Base-by-base conservation (phyloP, 371 early-diverging fungal species). In the Synchytrium microbalum region DNA sequence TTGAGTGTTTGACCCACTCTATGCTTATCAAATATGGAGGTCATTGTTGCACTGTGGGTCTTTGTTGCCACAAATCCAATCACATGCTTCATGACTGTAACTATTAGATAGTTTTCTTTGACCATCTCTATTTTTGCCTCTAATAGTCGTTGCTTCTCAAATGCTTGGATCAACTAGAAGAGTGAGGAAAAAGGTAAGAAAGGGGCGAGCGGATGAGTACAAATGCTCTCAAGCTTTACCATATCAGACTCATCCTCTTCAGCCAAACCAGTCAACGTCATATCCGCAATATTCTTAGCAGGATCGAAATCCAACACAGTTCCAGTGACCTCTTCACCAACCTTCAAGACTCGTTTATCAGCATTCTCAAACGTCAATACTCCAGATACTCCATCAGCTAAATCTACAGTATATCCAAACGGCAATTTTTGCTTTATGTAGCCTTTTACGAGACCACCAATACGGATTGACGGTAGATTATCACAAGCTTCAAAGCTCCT, bases 51-150 rank as follows among this genome's bases (percentile, higher is more conserved):
- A n/a, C n/a, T n/a, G n/a, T n/a, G n/a, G n/a, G n/a, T n/a, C n/a
- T n/a, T n/a, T n/a, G n/a, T n/a, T n/a, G n/a, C n/a, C n/a, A n/a
- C n/a, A n/a, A n/a, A n/a, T n/a, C 51, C 14, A 51, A 14, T 51
- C 14, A 14, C 23, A 51, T 14, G 63, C 30, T 71, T 63, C 0
- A 90, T 87, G 61, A 89, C 54, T 1, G 83, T 76, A 2, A 88
- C 63, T n/a, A 91, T 80, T n/a, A 84, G 60, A 64, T 88, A 89
- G 67, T 85, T 82, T 32, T 86, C 81, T 73, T 90, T 89, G 64
- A 88, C 79, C 14, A 87, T 67, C 64, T 88, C 85, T 31, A 91
- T 78, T n/a, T 77, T 69, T 24, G 82, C 75, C 24, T 84, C 86
- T 8, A 84, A 65, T n/a, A 56, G 23, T 16, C 66, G 66, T 10